Conservation (phyloP, 805 yeast genomes). For the Ogataea paradorogensis region DNA sequence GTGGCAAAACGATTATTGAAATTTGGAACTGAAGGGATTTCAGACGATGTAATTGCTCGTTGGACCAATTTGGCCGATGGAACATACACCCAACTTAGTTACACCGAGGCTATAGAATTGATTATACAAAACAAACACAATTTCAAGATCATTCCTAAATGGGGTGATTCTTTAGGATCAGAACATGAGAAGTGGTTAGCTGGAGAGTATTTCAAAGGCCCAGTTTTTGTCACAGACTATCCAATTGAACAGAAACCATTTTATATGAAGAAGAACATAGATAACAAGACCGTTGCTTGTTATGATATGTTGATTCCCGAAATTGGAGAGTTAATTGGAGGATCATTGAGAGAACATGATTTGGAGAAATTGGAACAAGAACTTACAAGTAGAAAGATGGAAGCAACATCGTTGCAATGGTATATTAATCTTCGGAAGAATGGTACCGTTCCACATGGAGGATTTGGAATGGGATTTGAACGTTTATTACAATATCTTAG, state of each 20-base stretch:
- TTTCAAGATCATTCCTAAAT: slow-evolving; percentile 45
- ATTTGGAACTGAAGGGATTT: slow-evolving; percentile 22
- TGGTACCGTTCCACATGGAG: slow-evolving; percentile 93
- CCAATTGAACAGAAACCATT: slow-evolving; percentile 81
- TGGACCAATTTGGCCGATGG: slow-evolving; percentile 56
- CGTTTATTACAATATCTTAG: slow-evolving; percentile 71
- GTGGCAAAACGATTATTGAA: slow-evolving; percentile 37
- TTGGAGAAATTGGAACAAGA: slow-evolving; percentile 44
- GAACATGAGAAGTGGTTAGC: slow-evolving; percentile 94
- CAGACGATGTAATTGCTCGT: slow-evolving; percentile 39
- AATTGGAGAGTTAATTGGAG: slow-evolving; percentile 92
- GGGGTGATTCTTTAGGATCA: slow-evolving; percentile 75
- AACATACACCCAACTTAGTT: slow-evolving; percentile 70
- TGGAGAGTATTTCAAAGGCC: slow-evolving; percentile 59
- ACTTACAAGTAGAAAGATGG: slow-evolving; percentile 57
- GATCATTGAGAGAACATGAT: slow-evolving; percentile 83
- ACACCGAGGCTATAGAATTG: slow-evolving; percentile 67
- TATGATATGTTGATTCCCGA: slow-evolving; percentile 88
- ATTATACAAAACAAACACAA: slow-evolving; percentile 35
- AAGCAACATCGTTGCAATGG: slow-evolving; percentile 66
- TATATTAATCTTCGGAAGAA: slow-evolving; percentile 67
- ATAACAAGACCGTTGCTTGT: slow-evolving; percentile 71
- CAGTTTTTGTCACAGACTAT: slow-evolving; percentile 88
- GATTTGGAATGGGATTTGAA: slow-evolving; percentile 95
- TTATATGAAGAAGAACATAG: slow-evolving; percentile 69